Evolutionary conservation across 306 rosid genomes (phyloP).

Genomic region (Vachellia pachyceras): DNA sequence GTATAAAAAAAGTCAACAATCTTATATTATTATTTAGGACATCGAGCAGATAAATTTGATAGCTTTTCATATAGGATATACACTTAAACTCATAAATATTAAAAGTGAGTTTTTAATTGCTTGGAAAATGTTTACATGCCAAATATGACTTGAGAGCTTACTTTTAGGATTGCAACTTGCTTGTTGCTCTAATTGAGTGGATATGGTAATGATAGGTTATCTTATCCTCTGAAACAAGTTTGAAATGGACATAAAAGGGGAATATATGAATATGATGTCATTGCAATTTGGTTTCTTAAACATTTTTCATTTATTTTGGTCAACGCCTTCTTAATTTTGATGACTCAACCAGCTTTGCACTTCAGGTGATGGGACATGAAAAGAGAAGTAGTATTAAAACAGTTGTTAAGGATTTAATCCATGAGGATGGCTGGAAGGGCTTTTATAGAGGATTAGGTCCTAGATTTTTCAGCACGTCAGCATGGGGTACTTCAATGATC

Average conservation of each 20-base stretch:
- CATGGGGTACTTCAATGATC: constrained; percentile 98
- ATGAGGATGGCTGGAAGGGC: constrained; percentile 94
- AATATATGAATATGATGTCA: constrained; percentile 1
- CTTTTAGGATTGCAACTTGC: background rate
- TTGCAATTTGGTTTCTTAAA: constrained; percentile 12
- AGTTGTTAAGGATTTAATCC: constrained; percentile 71
- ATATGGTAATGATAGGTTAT: constrained; percentile 10
- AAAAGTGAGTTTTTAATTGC: background rate
- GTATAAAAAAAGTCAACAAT: background rate
- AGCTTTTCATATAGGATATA: background rate
- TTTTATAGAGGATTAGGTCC: constrained; percentile 96
- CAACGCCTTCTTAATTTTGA: constrained; percentile 14
- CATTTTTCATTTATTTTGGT: constrained; percentile 21
- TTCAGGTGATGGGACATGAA: constrained; percentile 81
- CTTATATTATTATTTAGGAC: constrained; percentile 2
- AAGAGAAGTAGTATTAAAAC: constrained; percentile 67
- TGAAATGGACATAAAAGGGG: constrained; percentile 5
- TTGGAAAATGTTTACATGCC: background rate
- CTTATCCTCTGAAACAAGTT: constrained; percentile 4
- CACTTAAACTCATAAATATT: background rate
- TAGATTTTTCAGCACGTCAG: constrained; percentile 92
- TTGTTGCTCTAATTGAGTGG: constrained; percentile 18
- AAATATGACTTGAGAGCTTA: background rate
- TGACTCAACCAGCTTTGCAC: constrained; percentile 40
- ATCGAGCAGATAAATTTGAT: background rate